These are phyloP conservation scores for Aspergillus jensenii DNA, from an alignment of 2,329 filamentous ascomycete species.

Conservation along the genomic window DNA sequence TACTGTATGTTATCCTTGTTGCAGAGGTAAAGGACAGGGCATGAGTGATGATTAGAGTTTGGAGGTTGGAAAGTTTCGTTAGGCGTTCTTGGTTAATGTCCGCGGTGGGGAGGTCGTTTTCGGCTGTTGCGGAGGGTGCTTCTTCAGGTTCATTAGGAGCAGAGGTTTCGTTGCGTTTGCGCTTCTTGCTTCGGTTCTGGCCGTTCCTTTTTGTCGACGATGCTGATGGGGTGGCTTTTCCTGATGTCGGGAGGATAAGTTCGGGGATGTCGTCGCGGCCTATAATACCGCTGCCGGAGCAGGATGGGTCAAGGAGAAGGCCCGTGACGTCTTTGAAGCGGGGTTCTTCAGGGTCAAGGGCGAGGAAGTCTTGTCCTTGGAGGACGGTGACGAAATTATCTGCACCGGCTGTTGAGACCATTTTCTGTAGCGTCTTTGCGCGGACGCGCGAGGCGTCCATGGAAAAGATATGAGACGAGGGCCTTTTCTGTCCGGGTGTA, in stretches of 20 bases:
- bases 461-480: constrained; percentile 48
- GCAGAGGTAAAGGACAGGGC: constrained; percentile 79
- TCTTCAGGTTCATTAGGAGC: neutral
- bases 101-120: constrained; percentile 34
- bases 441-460: constrained; percentile 50
- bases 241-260: constrained; percentile 55
- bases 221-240: constrained; percentile 20
- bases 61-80: constrained; percentile 73
- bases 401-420: constrained; percentile 77
- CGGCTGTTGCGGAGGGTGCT: constrained; percentile 27
- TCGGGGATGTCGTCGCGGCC: constrained; percentile 77
- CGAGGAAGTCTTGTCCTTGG: constrained; percentile 77
- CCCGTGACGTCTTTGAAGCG: constrained; percentile 71
- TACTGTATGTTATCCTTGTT: constrained; percentile 81
- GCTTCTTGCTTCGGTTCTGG: constrained; percentile 39
- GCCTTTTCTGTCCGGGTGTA: constrained; percentile 21
- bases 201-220: constrained; percentile 1
- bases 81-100: constrained; percentile 63
- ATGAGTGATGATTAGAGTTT: constrained; percentile 77
- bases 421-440: constrained; percentile 75
- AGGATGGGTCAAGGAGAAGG: constrained; percentile 87
- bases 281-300: constrained; percentile 92
- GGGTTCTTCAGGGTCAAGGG: constrained; percentile 63
- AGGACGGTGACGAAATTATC: constrained; percentile 66
- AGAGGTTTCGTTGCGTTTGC: constrained; percentile 34